phyloP scores from a whole-genome alignment of 140 eudicot genomes.

The Anethum foeniculum region DNA sequence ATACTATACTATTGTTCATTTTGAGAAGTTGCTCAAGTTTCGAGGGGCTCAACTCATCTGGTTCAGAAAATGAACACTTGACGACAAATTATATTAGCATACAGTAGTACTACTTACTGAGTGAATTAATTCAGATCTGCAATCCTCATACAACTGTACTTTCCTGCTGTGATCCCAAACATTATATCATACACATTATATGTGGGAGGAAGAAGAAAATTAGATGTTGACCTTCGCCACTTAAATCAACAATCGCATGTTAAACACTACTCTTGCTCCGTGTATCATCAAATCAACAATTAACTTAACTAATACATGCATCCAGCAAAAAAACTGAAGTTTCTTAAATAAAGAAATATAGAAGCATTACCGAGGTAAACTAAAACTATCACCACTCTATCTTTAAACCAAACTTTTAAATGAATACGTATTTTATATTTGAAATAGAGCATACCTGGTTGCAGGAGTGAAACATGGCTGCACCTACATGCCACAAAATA shows the following conservation, averaged over 20 bases:
- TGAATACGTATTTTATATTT: no score
- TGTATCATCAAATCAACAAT: slow-evolving; percentile 22
- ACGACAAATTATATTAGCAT: slow-evolving; percentile 5
- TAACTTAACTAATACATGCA: not conserved
- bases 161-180: slow-evolving; percentile 60
- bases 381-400: no score
- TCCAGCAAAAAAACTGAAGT: not conserved
- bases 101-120: not conserved
- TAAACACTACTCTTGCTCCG: slow-evolving; percentile 87
- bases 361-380: slow-evolving; percentile 67
- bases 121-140: not conserved
- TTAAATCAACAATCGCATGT: slow-evolving; percentile 82
- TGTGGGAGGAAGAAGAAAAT: slow-evolving; percentile 71
- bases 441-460: no score
- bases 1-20: slow-evolving; percentile 48
- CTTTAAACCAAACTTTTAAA: no score
- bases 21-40: slow-evolving; percentile 67
- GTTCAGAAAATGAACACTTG: slow-evolving; percentile 77
- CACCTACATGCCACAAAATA: no score
- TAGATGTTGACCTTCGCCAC: slow-evolving; percentile 80
- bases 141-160: not conserved
- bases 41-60: slow-evolving; percentile 65
- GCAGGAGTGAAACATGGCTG: no score
- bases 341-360: not conserved
- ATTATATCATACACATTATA: slow-evolving; percentile 96